Base-by-base conservation (phyloP, 129 eudicot species). In the Ambrosia trifida region DNA sequence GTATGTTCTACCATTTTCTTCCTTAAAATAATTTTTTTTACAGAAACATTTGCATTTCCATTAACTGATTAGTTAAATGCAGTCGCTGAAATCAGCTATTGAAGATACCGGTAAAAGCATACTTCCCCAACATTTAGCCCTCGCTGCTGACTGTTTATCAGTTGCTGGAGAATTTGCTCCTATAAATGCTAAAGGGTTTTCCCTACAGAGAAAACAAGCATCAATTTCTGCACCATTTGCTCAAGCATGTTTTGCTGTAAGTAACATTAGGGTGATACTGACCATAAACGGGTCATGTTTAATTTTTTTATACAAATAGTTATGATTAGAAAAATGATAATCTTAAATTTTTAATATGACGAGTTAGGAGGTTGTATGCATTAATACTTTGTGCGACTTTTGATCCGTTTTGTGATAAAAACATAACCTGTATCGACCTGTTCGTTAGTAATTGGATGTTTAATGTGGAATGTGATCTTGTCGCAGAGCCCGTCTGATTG, bases 211-310 rank as follows among this genome's bases (percentile, higher is more conserved):
- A 78, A 85, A 83, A 66, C 85, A 66, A 24, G 68, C 83, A 35
- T 76, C 85, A 36, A 72, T 82, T 60, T 78, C 89, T 33, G 82
- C 98, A 8, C 98, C 98, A 7, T 89, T 94, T 64, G 54, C 54
- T 51, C 96, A 85, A 81, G 98, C 98, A 0, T 89, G 96, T 83
- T 85, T 87, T 75, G 63, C 85, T 20, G 98, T 94, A 62, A 77
- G 96, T 89, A 65, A 44, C 52, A 4, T 61, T 19, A 28, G 33
- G 33, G 4, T 7, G 8, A 18, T 12, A 5, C 31, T 32, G 24
- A 28, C 31, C 3, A 30, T 49, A 35, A 16, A 61, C 31, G 2
- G 73, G 24, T 33, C 8, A 50, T 24, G 28, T 24, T 24, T 24
- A 24, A 24, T 24, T 24, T 24, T 24, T 24, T 24, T 24, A 24